These are phyloP conservation scores for Maudiozyma barnettii DNA, from an alignment of 805 yeast genomes.

Conservation along the genomic window DNA sequence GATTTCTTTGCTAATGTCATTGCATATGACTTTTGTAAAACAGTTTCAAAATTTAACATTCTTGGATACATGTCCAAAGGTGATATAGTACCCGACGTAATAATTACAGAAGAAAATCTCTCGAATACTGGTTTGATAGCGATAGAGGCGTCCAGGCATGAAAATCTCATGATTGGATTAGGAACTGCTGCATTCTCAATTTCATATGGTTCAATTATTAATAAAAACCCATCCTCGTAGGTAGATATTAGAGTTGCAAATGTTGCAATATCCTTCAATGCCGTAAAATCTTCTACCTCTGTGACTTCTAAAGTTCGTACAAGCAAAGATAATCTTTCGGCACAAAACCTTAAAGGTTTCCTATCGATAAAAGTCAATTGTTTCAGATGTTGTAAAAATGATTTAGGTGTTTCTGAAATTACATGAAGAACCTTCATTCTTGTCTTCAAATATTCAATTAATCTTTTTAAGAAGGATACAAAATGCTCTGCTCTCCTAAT, in stretches of 20 bases:
- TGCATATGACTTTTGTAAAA: slow-evolving; percentile 86
- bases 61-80: slow-evolving; percentile 98
- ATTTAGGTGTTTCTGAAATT: slow-evolving; percentile 92
- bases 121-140: slow-evolving; percentile 97
- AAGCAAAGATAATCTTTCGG: slow-evolving; percentile 79
- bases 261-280: slow-evolving; percentile 90
- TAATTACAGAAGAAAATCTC: slow-evolving; percentile 80
- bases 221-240: slow-evolving; percentile 84
- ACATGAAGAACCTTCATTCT: slow-evolving; percentile 97
- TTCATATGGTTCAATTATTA: slow-evolving; percentile 92
- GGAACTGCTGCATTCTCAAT: slow-evolving; percentile 94
- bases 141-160: slow-evolving; percentile 94
- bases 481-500: slow-evolving; percentile 96
- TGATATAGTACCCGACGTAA: slow-evolving; percentile 95
- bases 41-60: slow-evolving; percentile 90
- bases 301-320: slow-evolving; percentile 82
- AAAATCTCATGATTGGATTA: slow-evolving; percentile 85
- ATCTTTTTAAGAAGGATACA: slow-evolving; percentile 82
- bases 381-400: slow-evolving; percentile 85
- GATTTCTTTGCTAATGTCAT: slow-evolving; percentile 92
- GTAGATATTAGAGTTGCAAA: slow-evolving; percentile 95
- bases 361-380: slow-evolving; percentile 87
- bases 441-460: slow-evolving; percentile 89
- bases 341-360: slow-evolving; percentile 85
- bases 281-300: slow-evolving; percentile 85